Evolutionary conservation across 768 basidiomycete species (phyloP).

Genomic region (Leccinum subtestaceum): DNA sequence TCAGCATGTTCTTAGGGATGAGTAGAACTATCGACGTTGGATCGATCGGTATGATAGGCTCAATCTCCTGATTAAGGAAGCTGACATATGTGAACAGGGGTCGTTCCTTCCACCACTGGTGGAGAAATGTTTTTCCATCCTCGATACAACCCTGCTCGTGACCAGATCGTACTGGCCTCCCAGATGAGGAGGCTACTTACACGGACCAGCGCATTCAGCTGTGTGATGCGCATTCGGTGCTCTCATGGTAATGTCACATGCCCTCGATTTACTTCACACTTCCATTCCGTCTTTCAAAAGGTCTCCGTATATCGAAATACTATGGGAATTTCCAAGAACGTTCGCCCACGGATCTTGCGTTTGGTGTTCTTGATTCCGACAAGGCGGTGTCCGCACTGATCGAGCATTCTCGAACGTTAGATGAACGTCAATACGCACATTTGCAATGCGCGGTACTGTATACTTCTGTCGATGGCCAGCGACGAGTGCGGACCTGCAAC

Average conservation of each 20-base stretch:
- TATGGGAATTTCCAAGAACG: constrained; percentile 72
- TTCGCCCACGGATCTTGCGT: constrained; percentile 68
- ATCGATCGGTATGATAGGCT: constrained; percentile 60
- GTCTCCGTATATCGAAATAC: constrained; percentile 62
- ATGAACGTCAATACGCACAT: constrained; percentile 69
- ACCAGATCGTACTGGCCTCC: constrained; percentile 63
- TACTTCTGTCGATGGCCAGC: constrained; percentile 71
- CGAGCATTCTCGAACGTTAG: constrained; percentile 66
- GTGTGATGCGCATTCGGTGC: constrained; percentile 76
- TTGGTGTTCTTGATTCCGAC: constrained; percentile 79
- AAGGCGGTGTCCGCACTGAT: constrained; percentile 75
- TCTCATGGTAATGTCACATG: constrained; percentile 62
- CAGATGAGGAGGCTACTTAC: constrained; percentile 69
- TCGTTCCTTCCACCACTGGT: constrained; percentile 71
- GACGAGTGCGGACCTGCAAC: constrained; percentile 84
- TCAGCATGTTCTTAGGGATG: constrained; percentile 86
- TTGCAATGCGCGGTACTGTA: constrained; percentile 88
- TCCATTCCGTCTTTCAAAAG: constrained; percentile 32
- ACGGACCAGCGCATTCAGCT: constrained; percentile 76
- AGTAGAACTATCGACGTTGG: constrained; percentile 80
- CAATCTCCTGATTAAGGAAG: constrained; percentile 1
- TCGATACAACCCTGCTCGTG: constrained; percentile 71
- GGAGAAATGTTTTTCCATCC: constrained; percentile 93
- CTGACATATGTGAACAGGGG: constrained; percentile 39
- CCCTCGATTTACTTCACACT: constrained; percentile 6